Base-by-base conservation (phyloP, 1,284 basidiomycete species). In the Tilletia caries region DNA sequence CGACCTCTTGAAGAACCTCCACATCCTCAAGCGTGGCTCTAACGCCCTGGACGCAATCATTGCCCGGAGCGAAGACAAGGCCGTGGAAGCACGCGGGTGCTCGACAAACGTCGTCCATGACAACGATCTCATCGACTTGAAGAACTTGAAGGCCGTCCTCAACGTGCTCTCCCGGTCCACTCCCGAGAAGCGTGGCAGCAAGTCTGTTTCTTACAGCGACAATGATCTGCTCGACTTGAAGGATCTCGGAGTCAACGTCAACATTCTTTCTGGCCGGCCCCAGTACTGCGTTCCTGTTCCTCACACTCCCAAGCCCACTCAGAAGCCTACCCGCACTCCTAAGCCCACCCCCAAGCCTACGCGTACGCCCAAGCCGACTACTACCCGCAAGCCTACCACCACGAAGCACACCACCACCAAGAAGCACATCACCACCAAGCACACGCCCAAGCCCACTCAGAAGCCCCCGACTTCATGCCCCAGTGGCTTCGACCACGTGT, bases 381-480 rank as follows among this genome's bases (percentile, higher is more conserved):
- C 58, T 34, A 62, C 58, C 18, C 32, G n/a, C 29, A 62, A 33
- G 58, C 58, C 58, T 18, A 60, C 23, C 33, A 62, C 58, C 8
- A 4, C 6, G 15, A 33, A 23, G 58, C 58, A 27, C 13, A 62
- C 58, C 8, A 29, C 54, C 23, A 60, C 54, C 23, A 27, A 15
- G 29, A 37, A 62, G 58, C 58, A 32, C 58, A 62, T 29, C 4
- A 62, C 58, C 13, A 62, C 29, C 6, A 33, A 62, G 58, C 58
- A 62, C 33, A 29, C 27, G 13, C 58, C 58, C 32, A 62, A 62
- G 58, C 58, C 58, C 29, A 62, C 58, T 29, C 32, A 34, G 27
- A 37, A 62, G 58, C 33, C 58, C n/a, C 58, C 58, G 32, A 62
- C 29, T 15, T n/a, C n/a, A n/a, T 62, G 58, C 58, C 58, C 58